Percentiles rank a stretch among this genome's conserved stretches.
Evolutionary conservation across 1,284 basidiomycete species (phyloP).

Genomic region (Hemileia vastatrix): DNA sequence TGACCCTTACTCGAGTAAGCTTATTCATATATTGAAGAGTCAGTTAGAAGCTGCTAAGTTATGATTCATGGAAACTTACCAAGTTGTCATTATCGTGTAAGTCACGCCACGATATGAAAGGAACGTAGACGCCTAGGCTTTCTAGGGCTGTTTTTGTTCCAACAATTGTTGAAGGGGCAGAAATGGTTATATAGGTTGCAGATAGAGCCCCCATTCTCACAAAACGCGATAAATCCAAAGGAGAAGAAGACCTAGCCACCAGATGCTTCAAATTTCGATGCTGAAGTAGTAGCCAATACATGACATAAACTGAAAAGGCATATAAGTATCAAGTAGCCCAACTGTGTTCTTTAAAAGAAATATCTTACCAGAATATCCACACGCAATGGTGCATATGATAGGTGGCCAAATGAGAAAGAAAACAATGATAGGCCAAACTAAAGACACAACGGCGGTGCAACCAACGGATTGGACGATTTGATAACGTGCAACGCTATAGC

Average conservation of each 20-base stretch:
- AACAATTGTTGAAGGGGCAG: neutral
- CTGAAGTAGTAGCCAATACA: neutral
- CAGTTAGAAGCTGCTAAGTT: too few relatives aligned
- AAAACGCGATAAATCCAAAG: conserved; percentile 4
- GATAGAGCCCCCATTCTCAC: conserved; percentile 5
- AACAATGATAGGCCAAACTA: conserved; percentile 9
- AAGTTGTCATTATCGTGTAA: conserved; percentile 6
- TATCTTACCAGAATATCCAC: conserved; percentile 4
- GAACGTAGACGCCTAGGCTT: conserved; percentile 1
- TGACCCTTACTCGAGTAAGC: neutral
- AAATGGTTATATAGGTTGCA: conserved; percentile 6
- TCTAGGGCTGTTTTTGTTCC: neutral
- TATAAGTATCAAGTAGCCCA: neutral
- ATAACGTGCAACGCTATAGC: conserved; percentile 1
- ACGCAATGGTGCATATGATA: conserved; percentile 3
- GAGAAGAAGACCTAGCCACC: neutral
- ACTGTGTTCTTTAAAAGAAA: neutral
- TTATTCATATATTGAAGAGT: neutral
- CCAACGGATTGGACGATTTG: conserved; percentile 4
- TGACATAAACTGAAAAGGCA: neutral
- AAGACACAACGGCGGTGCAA: conserved; percentile 1
- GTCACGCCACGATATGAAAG: neutral
- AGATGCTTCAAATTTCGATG: conserved; percentile 1
- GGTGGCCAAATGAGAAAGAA: conserved; percentile 4
- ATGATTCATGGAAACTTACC: neutral